These are phyloP conservation scores for Diplodia corticola DNA, from an alignment of 2,329 filamentous ascomycete genomes.

Conservation along the genomic window DNA sequence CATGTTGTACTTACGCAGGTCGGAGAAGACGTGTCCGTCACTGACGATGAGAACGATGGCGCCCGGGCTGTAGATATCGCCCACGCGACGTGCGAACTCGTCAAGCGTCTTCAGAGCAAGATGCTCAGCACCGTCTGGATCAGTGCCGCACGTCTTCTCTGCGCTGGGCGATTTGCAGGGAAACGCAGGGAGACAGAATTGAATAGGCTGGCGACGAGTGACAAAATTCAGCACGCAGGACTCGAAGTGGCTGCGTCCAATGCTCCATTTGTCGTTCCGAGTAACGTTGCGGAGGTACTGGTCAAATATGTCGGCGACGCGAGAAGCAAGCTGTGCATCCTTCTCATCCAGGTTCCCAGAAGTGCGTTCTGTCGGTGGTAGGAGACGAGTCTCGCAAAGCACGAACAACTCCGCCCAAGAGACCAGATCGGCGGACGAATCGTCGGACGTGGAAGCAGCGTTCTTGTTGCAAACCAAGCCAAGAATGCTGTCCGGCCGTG, in stretches of 20 bases:
- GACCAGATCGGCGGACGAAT: conserved; percentile 18
- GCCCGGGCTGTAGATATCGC: conserved; percentile 42
- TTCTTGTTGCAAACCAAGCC: background rate
- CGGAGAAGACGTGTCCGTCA: conserved; percentile 45
- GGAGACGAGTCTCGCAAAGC: conserved; percentile 33
- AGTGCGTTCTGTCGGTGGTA: conserved; percentile 25
- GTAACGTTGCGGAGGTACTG: conserved; percentile 33
- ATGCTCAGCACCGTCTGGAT: conserved; percentile 48
- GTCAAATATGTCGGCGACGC: conserved; percentile 34
- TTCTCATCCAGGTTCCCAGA: conserved; percentile 27
- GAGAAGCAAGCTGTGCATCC: conserved; percentile 28
- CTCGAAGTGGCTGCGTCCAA: conserved; percentile 31
- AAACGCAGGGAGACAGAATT: conserved; percentile 54
- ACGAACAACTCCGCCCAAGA: conserved; percentile 35
- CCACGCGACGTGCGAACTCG: conserved; percentile 43
- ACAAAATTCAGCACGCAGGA: conserved; percentile 28
- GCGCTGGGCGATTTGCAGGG: conserved; percentile 64
- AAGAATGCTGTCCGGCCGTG: background rate
- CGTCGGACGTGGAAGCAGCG: background rate
- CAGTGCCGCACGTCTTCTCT: conserved; percentile 55
- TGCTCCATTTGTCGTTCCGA: conserved; percentile 33
- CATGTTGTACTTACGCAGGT: conserved; percentile 40
- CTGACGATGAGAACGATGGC: conserved; percentile 46
- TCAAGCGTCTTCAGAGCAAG: conserved; percentile 45
- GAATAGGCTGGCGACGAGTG: conserved; percentile 30